phyloP scores from a whole-genome alignment of 2,329 filamentous ascomycete species.

The Xylariales sp. region DNA sequence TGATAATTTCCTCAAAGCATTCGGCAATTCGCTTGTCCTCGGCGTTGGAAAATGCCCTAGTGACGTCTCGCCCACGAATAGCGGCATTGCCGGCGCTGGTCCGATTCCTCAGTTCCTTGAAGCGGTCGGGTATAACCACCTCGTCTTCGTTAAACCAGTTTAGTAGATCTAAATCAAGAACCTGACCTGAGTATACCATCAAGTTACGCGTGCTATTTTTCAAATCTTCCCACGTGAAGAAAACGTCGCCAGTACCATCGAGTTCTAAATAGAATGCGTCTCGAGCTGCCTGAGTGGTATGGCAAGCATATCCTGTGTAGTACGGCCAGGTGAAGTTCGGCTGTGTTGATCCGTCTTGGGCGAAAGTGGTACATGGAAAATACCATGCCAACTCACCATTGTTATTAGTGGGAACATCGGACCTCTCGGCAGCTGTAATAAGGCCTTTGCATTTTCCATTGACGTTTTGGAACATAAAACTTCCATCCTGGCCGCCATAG shows the following conservation, averaged over 20 bases:
- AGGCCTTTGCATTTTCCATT: conserved; percentile 95
- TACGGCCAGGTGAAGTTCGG: conserved; percentile 79
- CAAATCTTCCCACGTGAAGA: conserved; percentile 95
- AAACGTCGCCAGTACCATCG: conserved; percentile 82
- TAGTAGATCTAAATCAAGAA: conserved; percentile 88
- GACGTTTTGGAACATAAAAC: conserved; percentile 98
- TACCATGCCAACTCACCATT: conserved; percentile 89
- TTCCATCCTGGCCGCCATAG: conserved; percentile 89
- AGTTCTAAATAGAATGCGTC: conserved; percentile 80
- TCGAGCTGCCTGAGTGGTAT: conserved; percentile 78
- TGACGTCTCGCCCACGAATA: conserved; percentile 87
- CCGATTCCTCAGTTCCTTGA: conserved; percentile 81
- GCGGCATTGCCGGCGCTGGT: conserved; percentile 67
- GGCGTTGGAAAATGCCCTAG: conserved; percentile 83
- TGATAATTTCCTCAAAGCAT: conserved; percentile 93
- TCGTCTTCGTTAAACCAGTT: conserved; percentile 89
- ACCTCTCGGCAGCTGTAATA: conserved; percentile 77
- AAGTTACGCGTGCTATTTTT: conserved; percentile 90
- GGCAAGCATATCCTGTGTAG: conserved; percentile 89
- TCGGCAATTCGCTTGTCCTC: conserved; percentile 84
- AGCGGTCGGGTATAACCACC: conserved; percentile 79
- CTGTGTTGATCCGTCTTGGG: conserved; percentile 87
- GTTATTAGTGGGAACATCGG: conserved; percentile 81
- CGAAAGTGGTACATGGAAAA: conserved; percentile 91
- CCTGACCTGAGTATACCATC: conserved; percentile 92